These are phyloP conservation scores for Pythium brassicae DNA, from an alignment of 352 stramenopile species.

Conservation along the genomic window DNA sequence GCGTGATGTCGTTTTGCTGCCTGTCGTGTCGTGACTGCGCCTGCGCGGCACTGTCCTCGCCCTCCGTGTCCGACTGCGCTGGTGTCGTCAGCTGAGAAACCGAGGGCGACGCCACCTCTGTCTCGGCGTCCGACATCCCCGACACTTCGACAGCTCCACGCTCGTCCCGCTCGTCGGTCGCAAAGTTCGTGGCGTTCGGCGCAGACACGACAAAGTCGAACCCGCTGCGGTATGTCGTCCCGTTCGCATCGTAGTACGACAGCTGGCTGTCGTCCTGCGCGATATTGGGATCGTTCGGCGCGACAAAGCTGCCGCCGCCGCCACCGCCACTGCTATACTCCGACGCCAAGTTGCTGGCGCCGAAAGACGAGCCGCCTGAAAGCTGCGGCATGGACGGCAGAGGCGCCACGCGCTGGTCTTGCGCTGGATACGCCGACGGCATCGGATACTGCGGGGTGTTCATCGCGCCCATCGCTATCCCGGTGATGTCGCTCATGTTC, in stretches of 20 bases:
- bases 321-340: no score
- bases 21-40: constrained; percentile 23
- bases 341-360: not conserved
- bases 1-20: constrained; percentile 19
- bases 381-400: constrained; percentile 15
- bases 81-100: constrained; percentile 71
- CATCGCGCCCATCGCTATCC: constrained; percentile 10
- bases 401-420: constrained; percentile 7
- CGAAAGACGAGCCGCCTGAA: constrained; percentile 2
- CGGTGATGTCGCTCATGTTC: constrained; percentile 2
- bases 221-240: constrained; percentile 51
- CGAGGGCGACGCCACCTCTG: constrained; percentile 45
- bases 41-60: constrained; percentile 24
- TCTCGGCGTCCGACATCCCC: constrained; percentile 50
- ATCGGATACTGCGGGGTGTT: constrained; percentile 6
- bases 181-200: not conserved
- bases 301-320: constrained; percentile 45
- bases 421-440: constrained; percentile 1
- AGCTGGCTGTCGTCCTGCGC: constrained; percentile 34
- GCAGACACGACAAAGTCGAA: constrained; percentile 45
- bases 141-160: constrained; percentile 1
- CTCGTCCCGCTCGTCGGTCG: not conserved
- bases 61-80: constrained; percentile 59
- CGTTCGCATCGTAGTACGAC: constrained; percentile 65
- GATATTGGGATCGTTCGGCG: constrained; percentile 52